Evolutionary conservation across 495 filamentous ascomycete genomes (phyloP), one percentile per base, ranked within the genome.

Genomic region (Cairneyella variabilis): DNA sequence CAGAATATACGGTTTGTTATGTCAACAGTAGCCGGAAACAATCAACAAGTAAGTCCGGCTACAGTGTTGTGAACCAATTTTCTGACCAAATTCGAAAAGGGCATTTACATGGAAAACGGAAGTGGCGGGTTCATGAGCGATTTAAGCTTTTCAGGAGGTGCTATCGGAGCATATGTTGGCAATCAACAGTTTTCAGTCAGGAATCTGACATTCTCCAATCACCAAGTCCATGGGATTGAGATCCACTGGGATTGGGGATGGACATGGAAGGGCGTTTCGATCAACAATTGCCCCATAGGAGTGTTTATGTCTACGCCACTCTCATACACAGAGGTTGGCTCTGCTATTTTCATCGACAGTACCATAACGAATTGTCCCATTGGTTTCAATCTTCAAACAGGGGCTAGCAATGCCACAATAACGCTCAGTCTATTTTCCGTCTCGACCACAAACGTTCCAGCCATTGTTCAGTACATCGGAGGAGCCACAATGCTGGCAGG

Each of bases 81-180:
- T n/a, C n/a, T n/a, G n/a, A n/a, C n/a, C n/a, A n/a, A n/a, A n/a
- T n/a, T n/a, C n/a, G n/a, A n/a, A n/a, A n/a, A n/a, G n/a, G 72
- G 71, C 14, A 68, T 76, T 12, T 71, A 68, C 44, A 66, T 69
- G 38, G 74, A 77, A 55, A 72, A 77, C 54, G 74, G 74, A 16
- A 66, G 61, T 18, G 68, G 65, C 27, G 64, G 64, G 14, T 66
- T 65, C 21, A 41, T 69, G 16, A 48, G 43, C 8, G 66, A 66
- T 20, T 16, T 66, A 2, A 54, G 12, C 6, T 62, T 64, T 30
- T n/a, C 28, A 1, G 62, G 62, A 28, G 58, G 63, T 7, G 43
- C 34, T 12, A 44, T 44, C 26, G 41, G 41, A 10, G 16, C 16
- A 11, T 23, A n/a, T n/a, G 27, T 49, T 57, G 34, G 58, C 60